A percentile compares a stretch with the other conserved stretches of the same genome.
Evolutionary conservation across 164 flowering plant genomes (phyloP).

Genomic region (Stephania japonica): DNA sequence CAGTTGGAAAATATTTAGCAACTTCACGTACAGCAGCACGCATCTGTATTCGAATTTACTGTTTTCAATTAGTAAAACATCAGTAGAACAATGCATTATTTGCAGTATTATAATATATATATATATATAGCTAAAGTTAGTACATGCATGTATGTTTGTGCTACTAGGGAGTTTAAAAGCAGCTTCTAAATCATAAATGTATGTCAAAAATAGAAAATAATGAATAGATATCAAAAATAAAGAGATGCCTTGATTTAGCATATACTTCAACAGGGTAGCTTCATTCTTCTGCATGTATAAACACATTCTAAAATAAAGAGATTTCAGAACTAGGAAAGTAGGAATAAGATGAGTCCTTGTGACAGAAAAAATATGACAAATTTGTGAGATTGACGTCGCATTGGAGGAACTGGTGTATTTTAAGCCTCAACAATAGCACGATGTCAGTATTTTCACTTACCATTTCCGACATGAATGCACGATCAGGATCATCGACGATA

Average conservation of each 20-base stretch:
- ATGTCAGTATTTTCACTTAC: constrained; percentile 20
- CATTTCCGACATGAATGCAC: constrained; percentile 61
- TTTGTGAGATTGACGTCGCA: background rate
- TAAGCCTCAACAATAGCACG: background rate
- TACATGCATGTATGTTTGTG: background rate
- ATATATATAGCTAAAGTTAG: background rate
- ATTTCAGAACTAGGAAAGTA: background rate
- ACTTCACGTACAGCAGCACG: constrained; percentile 30
- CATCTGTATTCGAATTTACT: constrained; percentile 28
- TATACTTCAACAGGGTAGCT: background rate
- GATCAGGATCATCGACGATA: constrained; percentile 57
- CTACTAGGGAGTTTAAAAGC: background rate
- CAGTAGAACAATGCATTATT: background rate
- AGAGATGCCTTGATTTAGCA: background rate
- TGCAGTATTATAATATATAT: background rate
- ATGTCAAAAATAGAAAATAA: background rate
- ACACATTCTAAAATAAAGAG: background rate
- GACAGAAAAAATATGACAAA: background rate
- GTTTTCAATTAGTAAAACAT: background rate
- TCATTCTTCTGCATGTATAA: background rate
- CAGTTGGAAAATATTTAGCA: constrained; percentile 37
- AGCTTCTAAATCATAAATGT: background rate
- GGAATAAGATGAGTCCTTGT: background rate
- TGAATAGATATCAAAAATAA: background rate
- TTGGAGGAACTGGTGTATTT: background rate